phyloP scores from a whole-genome alignment of 345 rosid species.

The Hibiscus syriacus region DNA sequence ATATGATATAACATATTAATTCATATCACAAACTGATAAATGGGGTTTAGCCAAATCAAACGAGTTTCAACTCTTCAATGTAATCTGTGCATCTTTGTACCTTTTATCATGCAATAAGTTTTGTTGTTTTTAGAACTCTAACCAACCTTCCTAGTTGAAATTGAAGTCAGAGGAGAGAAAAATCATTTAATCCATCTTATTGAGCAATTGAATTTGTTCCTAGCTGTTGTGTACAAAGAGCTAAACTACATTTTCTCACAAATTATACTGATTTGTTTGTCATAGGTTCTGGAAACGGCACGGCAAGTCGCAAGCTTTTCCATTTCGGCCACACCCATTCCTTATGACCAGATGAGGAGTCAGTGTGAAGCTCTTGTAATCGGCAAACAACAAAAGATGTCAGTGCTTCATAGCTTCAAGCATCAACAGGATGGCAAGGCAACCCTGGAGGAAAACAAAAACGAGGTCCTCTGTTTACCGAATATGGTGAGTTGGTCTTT shows the following conservation, averaged over 20 bases:
- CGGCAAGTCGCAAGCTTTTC: constrained; percentile 79
- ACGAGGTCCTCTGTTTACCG: constrained; percentile 22
- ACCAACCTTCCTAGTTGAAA: background rate
- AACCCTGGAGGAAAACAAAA: constrained; percentile 32
- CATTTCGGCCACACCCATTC: constrained; percentile 51
- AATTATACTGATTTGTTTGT: constrained; percentile 2
- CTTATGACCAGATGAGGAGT: constrained; percentile 86
- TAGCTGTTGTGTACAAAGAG: background rate
- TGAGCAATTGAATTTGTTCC: background rate
- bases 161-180: no score
- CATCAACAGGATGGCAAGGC: constrained; percentile 44
- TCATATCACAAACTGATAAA: background rate
- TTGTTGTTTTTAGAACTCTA: background rate
- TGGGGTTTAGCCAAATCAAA: background rate
- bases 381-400: constrained; percentile 93
- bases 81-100: background rate
- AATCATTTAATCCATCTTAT: background rate
- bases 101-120: background rate
- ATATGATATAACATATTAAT: background rate
- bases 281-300: constrained; percentile 83
- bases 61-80: background rate
- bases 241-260: background rate
- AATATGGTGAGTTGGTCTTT: constrained; percentile 38
- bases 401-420: constrained; percentile 79
- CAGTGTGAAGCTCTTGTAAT: constrained; percentile 86